Conservation (phyloP, 345 rosid genomes). For the Psidium guajava region DNA sequence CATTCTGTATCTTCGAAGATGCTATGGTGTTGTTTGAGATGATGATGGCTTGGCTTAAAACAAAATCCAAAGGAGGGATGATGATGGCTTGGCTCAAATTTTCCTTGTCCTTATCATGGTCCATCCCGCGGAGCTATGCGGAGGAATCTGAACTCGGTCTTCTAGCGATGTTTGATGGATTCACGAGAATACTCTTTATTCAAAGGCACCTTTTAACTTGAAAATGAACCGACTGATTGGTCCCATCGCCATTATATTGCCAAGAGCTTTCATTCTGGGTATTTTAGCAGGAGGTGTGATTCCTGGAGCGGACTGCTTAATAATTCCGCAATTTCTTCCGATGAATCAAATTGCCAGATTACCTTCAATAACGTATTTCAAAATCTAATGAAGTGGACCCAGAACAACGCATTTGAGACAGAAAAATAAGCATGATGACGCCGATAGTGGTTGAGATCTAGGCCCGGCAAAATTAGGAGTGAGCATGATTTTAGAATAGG, state of each 20-base stretch:
- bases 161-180: not conserved
- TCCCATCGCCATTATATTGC: not conserved
- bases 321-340: not conserved
- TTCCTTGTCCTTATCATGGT: not conserved
- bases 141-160: not conserved
- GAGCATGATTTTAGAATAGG: too few species aligned
- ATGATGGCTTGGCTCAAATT: not conserved
- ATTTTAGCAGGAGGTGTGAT: not conserved
- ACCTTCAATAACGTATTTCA: not conserved
- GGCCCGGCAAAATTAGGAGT: not conserved
- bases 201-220: not conserved
- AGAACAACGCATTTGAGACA: not conserved
- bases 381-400: not conserved
- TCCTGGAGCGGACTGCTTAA: not conserved
- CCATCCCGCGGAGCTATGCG: not conserved
- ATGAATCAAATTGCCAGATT: not conserved
- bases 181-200: not conserved
- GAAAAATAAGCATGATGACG: not conserved
- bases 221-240: not conserved
- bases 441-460: not conserved
- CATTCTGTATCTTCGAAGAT: not conserved
- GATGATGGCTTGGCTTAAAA: not conserved
- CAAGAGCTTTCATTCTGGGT: not conserved
- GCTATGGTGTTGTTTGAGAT: not conserved
- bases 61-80: not conserved